These are phyloP conservation scores for Fusarium chaquense DNA, from an alignment of 2,329 filamentous ascomycete species.

Conservation along the genomic window DNA sequence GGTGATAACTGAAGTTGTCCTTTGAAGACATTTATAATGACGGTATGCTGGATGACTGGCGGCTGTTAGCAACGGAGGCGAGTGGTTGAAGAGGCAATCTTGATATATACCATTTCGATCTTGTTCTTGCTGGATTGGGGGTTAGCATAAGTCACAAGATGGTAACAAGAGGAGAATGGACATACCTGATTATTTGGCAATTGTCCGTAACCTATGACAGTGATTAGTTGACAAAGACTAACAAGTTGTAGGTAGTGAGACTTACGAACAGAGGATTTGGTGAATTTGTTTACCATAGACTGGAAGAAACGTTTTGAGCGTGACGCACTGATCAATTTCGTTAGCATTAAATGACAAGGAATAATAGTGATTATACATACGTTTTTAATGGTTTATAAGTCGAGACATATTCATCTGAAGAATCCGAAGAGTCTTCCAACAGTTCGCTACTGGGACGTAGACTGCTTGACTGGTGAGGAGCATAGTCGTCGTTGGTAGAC, in stretches of 20 bases:
- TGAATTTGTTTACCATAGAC: slow-evolving; percentile 39
- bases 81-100: not conserved
- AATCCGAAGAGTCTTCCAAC: slow-evolving; percentile 40
- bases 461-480: slow-evolving; percentile 16
- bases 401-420: slow-evolving; percentile 37
- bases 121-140: slow-evolving; percentile 39
- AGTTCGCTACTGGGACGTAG: slow-evolving; percentile 12
- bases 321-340: slow-evolving; percentile 15
- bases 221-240: slow-evolving; percentile 14
- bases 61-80: slow-evolving; percentile 23
- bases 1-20: slow-evolving; percentile 41
- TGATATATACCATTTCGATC: slow-evolving; percentile 40
- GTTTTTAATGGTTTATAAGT: slow-evolving; percentile 35
- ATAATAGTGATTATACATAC: slow-evolving; percentile 25
- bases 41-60: slow-evolving; percentile 40
- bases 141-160: slow-evolving; percentile 3
- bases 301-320: slow-evolving; percentile 44
- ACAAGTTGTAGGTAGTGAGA: not conserved
- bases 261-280: slow-evolving; percentile 40
- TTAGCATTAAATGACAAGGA: slow-evolving; percentile 15
- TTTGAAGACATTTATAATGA: slow-evolving; percentile 41
- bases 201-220: slow-evolving; percentile 34
- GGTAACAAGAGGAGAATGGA: not conserved
- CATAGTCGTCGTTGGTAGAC: slow-evolving; percentile 19
- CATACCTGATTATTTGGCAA: slow-evolving; percentile 41